Conservation (phyloP, 306 rosid genomes). For the Vachellia pachyceras region DNA sequence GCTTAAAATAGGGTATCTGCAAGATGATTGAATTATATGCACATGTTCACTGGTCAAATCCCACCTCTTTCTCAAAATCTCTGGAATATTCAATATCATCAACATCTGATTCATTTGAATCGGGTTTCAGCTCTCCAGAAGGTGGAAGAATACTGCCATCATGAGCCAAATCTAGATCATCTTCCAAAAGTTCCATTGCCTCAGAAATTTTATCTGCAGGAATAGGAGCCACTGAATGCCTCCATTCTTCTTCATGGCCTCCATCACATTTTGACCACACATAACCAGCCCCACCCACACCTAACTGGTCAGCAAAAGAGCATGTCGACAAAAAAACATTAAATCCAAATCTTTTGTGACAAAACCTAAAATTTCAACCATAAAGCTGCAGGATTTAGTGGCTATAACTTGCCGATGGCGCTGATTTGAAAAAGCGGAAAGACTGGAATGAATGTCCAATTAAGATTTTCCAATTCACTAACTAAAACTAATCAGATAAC, state of each 20-base stretch:
- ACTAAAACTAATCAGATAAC: neutral
- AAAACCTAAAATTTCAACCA: conserved; percentile 9
- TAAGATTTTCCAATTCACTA: neutral
- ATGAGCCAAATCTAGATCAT: conserved; percentile 64
- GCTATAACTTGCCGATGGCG: neutral
- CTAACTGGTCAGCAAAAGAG: conserved; percentile 71
- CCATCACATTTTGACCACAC: conserved; percentile 92
- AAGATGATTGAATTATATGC: conserved; percentile 4
- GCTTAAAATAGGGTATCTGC: conserved; percentile 29
- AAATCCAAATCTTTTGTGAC: conserved; percentile 29
- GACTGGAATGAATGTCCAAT: neutral
- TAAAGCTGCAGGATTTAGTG: neutral
- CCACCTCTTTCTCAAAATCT: conserved; percentile 92
- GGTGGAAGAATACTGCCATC: conserved; percentile 75
- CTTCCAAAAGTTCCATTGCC: conserved; percentile 60
- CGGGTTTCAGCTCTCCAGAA: conserved; percentile 78
- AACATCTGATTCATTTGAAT: conserved; percentile 63
- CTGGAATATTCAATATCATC: conserved; percentile 69
- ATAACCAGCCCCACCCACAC: conserved; percentile 85
- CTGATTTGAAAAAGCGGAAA: neutral
- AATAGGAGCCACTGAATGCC: conserved; percentile 96
- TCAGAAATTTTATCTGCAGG: conserved; percentile 81
- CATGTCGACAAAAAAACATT: conserved; percentile 36
- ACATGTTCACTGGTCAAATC: conserved; percentile 25
- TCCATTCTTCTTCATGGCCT: conserved; percentile 91